These are phyloP conservation scores for Rhamnella rubrinervis DNA, from an alignment of 331 rosid species.

Conservation along the genomic window DNA sequence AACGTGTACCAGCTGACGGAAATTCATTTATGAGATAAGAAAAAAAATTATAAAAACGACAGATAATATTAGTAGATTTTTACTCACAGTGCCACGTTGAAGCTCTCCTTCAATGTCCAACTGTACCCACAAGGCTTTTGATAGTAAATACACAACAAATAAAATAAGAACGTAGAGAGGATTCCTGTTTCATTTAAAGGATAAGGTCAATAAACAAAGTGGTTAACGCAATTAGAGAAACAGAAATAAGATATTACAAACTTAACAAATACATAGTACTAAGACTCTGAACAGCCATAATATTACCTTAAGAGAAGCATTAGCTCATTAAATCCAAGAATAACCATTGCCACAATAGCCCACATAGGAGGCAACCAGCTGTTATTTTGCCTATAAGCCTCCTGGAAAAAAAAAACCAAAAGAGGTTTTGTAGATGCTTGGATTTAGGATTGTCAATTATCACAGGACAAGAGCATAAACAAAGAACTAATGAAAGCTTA, in stretches of 20 bases:
- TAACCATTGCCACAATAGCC: constrained; percentile 69
- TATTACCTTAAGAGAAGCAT: constrained; percentile 78
- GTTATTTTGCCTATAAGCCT: constrained; percentile 74
- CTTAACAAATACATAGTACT: neutral
- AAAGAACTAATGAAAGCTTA: no score
- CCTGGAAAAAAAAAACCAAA: constrained; percentile 44
- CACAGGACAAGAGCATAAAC: no score
- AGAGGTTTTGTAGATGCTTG: neutral
- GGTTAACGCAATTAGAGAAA: constrained; percentile 7
- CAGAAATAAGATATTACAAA: neutral
- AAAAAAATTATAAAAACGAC: neutral
- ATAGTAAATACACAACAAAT: constrained; percentile 61
- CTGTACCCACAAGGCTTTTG: constrained; percentile 85
- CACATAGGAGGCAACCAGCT: constrained; percentile 95
- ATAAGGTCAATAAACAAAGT: constrained; percentile 18
- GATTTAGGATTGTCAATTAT: no score
- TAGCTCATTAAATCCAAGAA: constrained; percentile 89
- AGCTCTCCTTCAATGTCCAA: constrained; percentile 71
- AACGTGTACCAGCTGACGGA: neutral
- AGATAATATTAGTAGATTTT: neutral
- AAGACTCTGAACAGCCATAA: constrained; percentile 10
- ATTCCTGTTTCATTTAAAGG: constrained; percentile 56
- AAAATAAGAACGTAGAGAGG: constrained; percentile 65
- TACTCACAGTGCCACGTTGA: constrained; percentile 71
- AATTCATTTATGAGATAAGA: neutral